Percentiles rank a stretch among this genome's conserved stretches.
phyloP scores from a whole-genome alignment of 306 rosid genomes.

The Senna siamea region DNA sequence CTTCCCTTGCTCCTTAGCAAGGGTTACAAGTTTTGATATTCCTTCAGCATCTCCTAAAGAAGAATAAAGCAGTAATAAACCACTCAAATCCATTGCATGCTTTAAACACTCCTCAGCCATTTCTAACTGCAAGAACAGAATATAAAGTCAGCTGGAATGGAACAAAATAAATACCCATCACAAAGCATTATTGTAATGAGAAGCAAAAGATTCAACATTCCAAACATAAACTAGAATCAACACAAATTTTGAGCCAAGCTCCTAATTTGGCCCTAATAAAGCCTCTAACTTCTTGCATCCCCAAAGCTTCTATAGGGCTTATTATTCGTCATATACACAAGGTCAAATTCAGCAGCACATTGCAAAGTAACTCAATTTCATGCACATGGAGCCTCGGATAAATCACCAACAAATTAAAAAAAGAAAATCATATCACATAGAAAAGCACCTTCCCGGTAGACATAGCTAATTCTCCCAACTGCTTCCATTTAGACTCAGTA shows the following conservation, averaged over 20 bases:
- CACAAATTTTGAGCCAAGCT: not conserved
- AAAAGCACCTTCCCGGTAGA: slow-evolving; percentile 81
- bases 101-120: slow-evolving; percentile 97
- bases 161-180: slow-evolving; percentile 22
- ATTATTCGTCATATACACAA: not conserved
- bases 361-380: slow-evolving; percentile 13
- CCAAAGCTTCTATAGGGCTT: slow-evolving; percentile 5
- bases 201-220: slow-evolving; percentile 23
- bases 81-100: slow-evolving; percentile 96
- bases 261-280: slow-evolving; percentile 24
- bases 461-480: slow-evolving; percentile 98
- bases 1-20: slow-evolving; percentile 98
- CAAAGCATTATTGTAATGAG: slow-evolving; percentile 14
- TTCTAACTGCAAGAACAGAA: slow-evolving; percentile 76
- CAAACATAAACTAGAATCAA: slow-evolving; percentile 26
- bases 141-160: slow-evolving; percentile 38
- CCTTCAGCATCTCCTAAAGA: slow-evolving; percentile 98
- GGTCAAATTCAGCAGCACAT: slow-evolving; percentile 30
- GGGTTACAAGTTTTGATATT: slow-evolving; percentile 77
- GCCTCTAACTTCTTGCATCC: slow-evolving; percentile 11
- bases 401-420: slow-evolving; percentile 31
- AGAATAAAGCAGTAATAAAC: slow-evolving; percentile 93
- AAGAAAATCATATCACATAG: not conserved
- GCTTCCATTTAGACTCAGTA: slow-evolving; percentile 97
- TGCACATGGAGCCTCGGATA: slow-evolving; percentile 10